Percentiles rank a stretch among this genome's conserved stretches.
These are phyloP conservation scores for Diddensiella transvaalensis DNA, from an alignment of 805 yeast species.

Conservation along the genomic window DNA sequence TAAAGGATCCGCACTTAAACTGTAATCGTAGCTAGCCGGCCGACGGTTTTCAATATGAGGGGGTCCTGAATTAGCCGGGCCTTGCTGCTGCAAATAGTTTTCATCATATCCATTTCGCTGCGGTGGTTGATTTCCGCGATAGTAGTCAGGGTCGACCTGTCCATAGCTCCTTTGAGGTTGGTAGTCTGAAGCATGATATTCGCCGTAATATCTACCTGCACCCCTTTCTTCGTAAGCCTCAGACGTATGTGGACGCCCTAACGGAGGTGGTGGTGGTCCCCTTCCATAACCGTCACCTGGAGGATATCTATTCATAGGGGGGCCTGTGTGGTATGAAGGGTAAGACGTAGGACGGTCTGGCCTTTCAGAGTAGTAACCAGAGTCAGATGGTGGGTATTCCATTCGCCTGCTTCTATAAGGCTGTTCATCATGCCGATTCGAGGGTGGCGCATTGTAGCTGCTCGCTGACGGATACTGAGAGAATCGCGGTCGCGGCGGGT, in stretches of 20 bases:
- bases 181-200: neutral
- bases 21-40: too few relatives aligned
- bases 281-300: neutral
- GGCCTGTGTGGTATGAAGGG: neutral
- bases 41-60: too few relatives aligned
- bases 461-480: neutral
- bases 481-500: neutral
- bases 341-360: neutral
- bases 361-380: too few relatives aligned
- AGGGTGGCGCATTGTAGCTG: neutral
- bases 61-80: too few relatives aligned
- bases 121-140: too few relatives aligned
- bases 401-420: neutral
- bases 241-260: neutral
- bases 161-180: too few relatives aligned
- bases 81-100: too few relatives aligned
- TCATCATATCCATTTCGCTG: too few relatives aligned
- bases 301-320: neutral
- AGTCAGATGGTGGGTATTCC: too few relatives aligned
- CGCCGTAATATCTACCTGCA: neutral
- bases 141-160: too few relatives aligned
- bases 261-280: neutral
- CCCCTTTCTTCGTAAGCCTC: neutral
- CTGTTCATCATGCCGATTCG: neutral
- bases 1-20: too few relatives aligned